Percentiles rank a stretch among this genome's conserved stretches.
Evolutionary conservation across 2,329 filamentous ascomycete genomes (phyloP).

Genomic region (Calonectria honghensis): DNA sequence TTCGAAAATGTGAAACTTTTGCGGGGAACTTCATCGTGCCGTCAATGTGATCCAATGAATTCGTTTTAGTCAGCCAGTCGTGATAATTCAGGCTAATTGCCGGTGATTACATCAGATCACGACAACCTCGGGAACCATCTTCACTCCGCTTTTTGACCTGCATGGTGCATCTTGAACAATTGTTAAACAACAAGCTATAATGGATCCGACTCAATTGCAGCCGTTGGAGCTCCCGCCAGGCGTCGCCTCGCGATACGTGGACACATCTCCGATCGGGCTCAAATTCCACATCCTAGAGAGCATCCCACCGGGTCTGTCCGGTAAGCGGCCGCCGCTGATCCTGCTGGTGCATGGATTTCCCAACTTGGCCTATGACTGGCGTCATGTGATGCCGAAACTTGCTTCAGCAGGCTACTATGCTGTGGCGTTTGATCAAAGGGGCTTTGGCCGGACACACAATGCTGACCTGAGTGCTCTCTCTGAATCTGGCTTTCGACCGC

Average conservation of each 20-base stretch:
- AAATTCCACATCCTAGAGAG: constrained; percentile 13
- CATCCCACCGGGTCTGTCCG: neutral
- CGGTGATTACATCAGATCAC: neutral
- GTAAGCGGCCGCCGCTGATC: neutral
- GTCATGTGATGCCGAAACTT: neutral
- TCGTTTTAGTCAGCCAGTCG: neutral
- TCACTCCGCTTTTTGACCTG: neutral
- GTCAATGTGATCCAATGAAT: neutral
- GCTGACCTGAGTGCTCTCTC: neutral
- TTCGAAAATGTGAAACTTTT: neutral
- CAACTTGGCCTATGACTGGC: constrained; percentile 20
- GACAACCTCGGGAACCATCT: neutral
- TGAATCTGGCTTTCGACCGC: neutral
- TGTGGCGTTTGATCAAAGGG: constrained; percentile 5
- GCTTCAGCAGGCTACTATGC: neutral
- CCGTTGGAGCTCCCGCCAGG: neutral
- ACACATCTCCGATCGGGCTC: neutral
- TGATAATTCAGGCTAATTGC: neutral
- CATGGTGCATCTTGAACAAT: too few species aligned
- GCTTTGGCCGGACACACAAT: constrained; percentile 7
- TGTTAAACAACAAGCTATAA: neutral
- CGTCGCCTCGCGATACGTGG: neutral
- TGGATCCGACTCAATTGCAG: constrained; percentile 6
- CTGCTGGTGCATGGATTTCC: constrained; percentile 11
- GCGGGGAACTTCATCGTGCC: too few species aligned